A percentile compares a stretch with the other conserved stretches of the same genome.
These are phyloP conservation scores for Exutisphaerella laricina DNA, from an alignment of 2,329 filamentous ascomycete species.

Conservation along the genomic window DNA sequence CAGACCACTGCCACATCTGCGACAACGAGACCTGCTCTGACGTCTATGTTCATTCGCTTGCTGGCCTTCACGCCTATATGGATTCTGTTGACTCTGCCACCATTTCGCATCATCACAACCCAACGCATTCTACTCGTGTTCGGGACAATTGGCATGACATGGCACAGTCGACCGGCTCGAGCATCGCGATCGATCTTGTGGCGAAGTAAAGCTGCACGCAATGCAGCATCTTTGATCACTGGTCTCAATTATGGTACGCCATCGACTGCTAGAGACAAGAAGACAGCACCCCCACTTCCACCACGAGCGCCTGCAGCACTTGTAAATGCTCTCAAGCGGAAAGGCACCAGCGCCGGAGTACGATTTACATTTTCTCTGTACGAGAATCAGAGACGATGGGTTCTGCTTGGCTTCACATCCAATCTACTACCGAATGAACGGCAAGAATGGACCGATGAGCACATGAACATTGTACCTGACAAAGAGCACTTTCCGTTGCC, in stretches of 20 bases:
- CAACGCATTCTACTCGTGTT: conserved; percentile 75
- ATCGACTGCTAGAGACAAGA: conserved; percentile 31
- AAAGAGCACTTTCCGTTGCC: conserved; percentile 68
- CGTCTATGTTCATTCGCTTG: conserved; percentile 81
- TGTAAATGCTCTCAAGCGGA: conserved; percentile 37
- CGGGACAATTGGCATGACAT: conserved; percentile 83
- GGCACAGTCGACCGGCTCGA: conserved; percentile 82
- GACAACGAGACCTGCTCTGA: conserved; percentile 83
- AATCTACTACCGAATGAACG: conserved; percentile 88
- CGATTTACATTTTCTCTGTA: conserved; percentile 96
- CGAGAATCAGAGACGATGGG: conserved; percentile 93
- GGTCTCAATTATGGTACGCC: conserved; percentile 33
- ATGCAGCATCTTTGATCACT: conserved; percentile 65
- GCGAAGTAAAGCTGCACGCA: conserved; percentile 73
- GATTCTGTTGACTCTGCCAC: conserved; percentile 75
- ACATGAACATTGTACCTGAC: conserved; percentile 71
- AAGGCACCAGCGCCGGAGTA: conserved; percentile 58
- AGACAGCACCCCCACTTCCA: conserved; percentile 15
- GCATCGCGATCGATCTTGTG: conserved; percentile 84
- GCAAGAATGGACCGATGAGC: conserved; percentile 90
- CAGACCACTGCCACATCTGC: conserved; percentile 86
- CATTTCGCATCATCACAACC: conserved; percentile 78
- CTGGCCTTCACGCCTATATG: conserved; percentile 83
- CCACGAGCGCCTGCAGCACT: conserved; percentile 17
- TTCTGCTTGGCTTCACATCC: conserved; percentile 91